These are phyloP conservation scores for Cutaneotrichosporon sp. DNA, from an alignment of 1,284 basidiomycete genomes.

Conservation along the genomic window DNA sequence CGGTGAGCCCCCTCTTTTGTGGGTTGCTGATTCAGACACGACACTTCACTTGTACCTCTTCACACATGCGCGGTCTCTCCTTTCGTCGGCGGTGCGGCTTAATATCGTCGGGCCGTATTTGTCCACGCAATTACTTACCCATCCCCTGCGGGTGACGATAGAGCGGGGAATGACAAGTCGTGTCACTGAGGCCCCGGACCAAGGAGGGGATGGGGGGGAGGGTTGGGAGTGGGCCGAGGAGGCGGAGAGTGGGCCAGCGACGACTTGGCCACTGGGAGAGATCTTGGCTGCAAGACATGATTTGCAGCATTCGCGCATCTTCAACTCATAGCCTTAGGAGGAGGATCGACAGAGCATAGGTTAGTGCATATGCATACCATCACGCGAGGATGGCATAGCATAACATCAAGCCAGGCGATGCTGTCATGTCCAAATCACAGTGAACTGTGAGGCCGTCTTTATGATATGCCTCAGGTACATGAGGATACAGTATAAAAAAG, in stretches of 20 bases:
- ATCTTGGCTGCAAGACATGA: slow-evolving; percentile 87
- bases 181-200: background rate
- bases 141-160: slow-evolving; percentile 67
- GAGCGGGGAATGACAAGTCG: slow-evolving; percentile 49
- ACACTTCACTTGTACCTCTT: slow-evolving; percentile 84
- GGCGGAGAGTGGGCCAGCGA: slow-evolving; percentile 62
- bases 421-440: too few species aligned
- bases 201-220: background rate
- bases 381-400: too few species aligned
- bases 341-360: too few species aligned
- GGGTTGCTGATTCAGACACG: slow-evolving; percentile 56
- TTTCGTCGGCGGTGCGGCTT: slow-evolving; percentile 87
- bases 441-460: too few species aligned
- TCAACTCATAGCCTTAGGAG: slow-evolving; percentile 61
- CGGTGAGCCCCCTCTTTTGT: slow-evolving; percentile 56
- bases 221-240: slow-evolving; percentile 46
- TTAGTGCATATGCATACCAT: too few species aligned
- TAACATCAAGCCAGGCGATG: too few species aligned
- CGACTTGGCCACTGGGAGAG: slow-evolving; percentile 96
- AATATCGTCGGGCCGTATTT: slow-evolving; percentile 92
- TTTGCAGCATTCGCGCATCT: slow-evolving; percentile 90
- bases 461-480: too few species aligned
- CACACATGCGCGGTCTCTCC: slow-evolving; percentile 80
- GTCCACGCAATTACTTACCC: slow-evolving; percentile 81
- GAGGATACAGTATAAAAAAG: too few species aligned